Base-by-base conservation (phyloP, 1,139 yeast genomes). In the Scheffersomyces segobiensis region DNA sequence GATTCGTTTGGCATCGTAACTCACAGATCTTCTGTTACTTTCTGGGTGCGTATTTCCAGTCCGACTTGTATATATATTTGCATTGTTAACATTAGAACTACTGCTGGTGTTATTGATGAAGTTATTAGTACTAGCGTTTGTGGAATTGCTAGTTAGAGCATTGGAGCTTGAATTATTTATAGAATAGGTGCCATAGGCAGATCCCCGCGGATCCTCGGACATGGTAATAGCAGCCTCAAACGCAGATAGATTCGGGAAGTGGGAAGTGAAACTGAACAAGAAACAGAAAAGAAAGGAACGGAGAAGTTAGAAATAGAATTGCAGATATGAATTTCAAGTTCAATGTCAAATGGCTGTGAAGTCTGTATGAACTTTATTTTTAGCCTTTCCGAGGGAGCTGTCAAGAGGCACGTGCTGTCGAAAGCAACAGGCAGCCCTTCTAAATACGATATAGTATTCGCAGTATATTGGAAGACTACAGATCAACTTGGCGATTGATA, bases 1-100 rank as follows among this genome's bases (percentile, higher is more conserved):
- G 24, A 73, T 72, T 53, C 79, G 62, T 42, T 68, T 71, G 19
- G 67, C 67, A 50, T 74, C 78, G 61, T 75, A 75, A 60, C 74
- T 72, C 24, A 70, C 74, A 2, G 77, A 72, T 49, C 73, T 64
- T 42, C 77, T 65, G 42, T 71, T 66, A 49, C 50, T 48, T 52
- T 52, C 26, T 8, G 26, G 17, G 20, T 48, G n/a, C 21, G 17
- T 19, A 10, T 48, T 48, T 14, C 42, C 42, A n/a, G 50, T 20
- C 3, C 26, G 17, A 39, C 24, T 19, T 7, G 26, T n/a, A 20
- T 42, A 20, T 39, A 52, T 53, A 55, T 55, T 46, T 18, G 22
- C 7, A 20, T 22, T 47, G 52, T n/a, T 21, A 49, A 22, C 24
- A 14, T 46, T 46, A 19, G 32, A 5, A 50, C 24, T 52, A 6